Conservation (phyloP, 1,139 yeast genomes). For the Schwanniomyces etchellsii region DNA sequence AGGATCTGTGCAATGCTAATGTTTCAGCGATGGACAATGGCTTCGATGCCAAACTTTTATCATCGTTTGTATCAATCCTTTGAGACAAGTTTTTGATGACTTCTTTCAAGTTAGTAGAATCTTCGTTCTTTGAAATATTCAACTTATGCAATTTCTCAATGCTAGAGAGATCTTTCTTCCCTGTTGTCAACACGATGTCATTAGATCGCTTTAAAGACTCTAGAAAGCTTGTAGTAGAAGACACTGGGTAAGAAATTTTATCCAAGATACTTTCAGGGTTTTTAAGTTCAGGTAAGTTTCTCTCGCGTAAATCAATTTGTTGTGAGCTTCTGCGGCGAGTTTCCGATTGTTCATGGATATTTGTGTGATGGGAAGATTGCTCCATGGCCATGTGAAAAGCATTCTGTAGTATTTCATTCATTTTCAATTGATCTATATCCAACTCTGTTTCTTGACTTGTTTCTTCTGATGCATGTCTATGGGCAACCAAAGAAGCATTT, state of each 20-base stretch:
- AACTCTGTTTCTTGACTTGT: conserved; percentile 20
- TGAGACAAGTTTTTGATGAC: neutral
- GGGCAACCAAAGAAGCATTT: conserved; percentile 1
- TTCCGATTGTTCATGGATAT: neutral
- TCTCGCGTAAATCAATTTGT: neutral
- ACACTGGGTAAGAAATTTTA: neutral
- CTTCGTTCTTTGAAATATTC: no score
- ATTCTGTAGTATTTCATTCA: conserved; percentile 67
- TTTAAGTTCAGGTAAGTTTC: neutral
- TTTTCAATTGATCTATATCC: conserved; percentile 47
- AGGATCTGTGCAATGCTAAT: conserved; percentile 50
- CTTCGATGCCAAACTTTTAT: conserved; percentile 8
- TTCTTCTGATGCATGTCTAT: conserved; percentile 1
- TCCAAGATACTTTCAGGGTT: neutral
- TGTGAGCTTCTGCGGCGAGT: no score
- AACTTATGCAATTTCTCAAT: no score
- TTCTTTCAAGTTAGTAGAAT: neutral
- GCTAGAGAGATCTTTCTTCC: neutral
- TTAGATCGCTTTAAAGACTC: conserved; percentile 1
- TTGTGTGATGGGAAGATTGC: conserved; percentile 31
- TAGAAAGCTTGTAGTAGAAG: neutral
- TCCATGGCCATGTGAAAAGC: conserved; percentile 71
- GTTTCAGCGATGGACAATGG: conserved; percentile 60
- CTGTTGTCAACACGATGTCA: conserved; percentile 2
- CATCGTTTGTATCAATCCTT: no score